A percentile compares a stretch with the other conserved stretches of the same genome.
Conservation (phyloP, 2,329 filamentous ascomycete genomes). For the Fusarium sp. region DNA sequence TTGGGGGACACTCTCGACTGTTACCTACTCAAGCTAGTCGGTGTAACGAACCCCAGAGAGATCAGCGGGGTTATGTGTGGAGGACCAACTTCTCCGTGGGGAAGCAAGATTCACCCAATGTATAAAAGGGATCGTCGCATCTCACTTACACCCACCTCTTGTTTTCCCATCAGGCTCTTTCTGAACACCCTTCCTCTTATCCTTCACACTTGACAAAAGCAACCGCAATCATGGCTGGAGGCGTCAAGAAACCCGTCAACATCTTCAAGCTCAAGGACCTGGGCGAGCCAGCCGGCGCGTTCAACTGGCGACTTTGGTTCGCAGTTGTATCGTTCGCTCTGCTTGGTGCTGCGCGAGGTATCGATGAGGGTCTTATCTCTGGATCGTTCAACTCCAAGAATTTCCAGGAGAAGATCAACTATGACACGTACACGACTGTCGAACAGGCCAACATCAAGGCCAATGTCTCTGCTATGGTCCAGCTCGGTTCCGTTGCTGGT, state of each 20-base stretch:
- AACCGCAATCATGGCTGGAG: constrained; percentile 59
- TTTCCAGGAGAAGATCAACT: constrained; percentile 72
- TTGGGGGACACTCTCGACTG: background rate
- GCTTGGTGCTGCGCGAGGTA: constrained; percentile 80
- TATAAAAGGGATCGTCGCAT: constrained; percentile 19
- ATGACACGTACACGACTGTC: constrained; percentile 64
- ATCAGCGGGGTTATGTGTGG: constrained; percentile 9
- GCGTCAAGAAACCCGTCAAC: constrained; percentile 68
- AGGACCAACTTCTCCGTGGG: constrained; percentile 15
- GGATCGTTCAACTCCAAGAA: constrained; percentile 77
- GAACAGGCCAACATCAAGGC: constrained; percentile 76
- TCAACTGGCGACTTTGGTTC: constrained; percentile 86
- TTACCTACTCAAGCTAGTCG: constrained; percentile 7
- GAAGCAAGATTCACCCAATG: constrained; percentile 2
- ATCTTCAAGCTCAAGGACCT: constrained; percentile 75
- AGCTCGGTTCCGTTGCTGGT: constrained; percentile 80
- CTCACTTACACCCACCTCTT: background rate
- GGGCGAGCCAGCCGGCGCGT: constrained; percentile 75
- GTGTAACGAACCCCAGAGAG: constrained; percentile 28
- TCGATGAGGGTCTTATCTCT: constrained; percentile 85
- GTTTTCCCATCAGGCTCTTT: background rate
- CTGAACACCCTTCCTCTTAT: background rate
- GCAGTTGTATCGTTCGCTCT: constrained; percentile 80
- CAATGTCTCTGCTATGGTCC: constrained; percentile 86
- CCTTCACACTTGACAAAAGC: background rate